A percentile compares a stretch with the other conserved stretches of the same genome.
Conservation (phyloP, 495 filamentous ascomycete species). For the Niebla homalea region DNA sequence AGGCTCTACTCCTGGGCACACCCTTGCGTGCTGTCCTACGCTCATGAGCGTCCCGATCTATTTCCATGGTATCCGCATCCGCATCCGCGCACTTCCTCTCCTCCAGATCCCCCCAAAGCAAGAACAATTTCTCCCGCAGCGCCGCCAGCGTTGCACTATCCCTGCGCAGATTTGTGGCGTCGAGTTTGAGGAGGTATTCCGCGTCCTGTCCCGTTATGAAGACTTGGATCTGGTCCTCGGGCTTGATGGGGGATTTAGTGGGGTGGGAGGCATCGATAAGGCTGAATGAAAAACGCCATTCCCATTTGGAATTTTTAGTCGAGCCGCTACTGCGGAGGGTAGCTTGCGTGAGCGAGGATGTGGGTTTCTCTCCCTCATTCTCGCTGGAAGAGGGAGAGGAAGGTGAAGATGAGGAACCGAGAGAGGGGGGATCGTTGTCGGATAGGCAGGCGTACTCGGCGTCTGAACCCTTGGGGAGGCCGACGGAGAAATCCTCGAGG, state of each 20-base stretch:
- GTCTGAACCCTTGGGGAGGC: constrained; percentile 20
- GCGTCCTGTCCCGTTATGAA: constrained; percentile 53
- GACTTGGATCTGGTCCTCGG: constrained; percentile 38
- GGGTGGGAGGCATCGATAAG: constrained; percentile 44
- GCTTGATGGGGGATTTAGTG: not conserved
- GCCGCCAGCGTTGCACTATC: constrained; percentile 29
- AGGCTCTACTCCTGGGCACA: constrained; percentile 8
- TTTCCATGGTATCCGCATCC: not conserved
- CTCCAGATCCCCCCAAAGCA: constrained; percentile 78
- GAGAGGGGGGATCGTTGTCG: constrained; percentile 23
- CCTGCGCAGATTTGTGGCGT: constrained; percentile 52
- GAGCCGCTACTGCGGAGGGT: not conserved
- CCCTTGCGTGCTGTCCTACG: not conserved
- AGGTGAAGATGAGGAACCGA: constrained; percentile 21
- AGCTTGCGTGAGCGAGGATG: too few relatives aligned
- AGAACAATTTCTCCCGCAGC: constrained; percentile 59
- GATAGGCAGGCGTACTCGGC: constrained; percentile 36
- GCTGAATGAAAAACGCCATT: constrained; percentile 66
- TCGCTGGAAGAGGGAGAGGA: constrained; percentile 8
- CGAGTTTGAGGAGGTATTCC: constrained; percentile 49
- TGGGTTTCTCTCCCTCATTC: constrained; percentile 9
- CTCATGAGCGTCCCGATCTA: constrained; percentile 8
- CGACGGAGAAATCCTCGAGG: constrained; percentile 61
- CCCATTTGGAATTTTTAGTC: constrained; percentile 34
- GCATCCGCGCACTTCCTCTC: constrained; percentile 37